phyloP scores from a whole-genome alignment of 768 basidiomycete genomes.

The Ramaria sp. region DNA sequence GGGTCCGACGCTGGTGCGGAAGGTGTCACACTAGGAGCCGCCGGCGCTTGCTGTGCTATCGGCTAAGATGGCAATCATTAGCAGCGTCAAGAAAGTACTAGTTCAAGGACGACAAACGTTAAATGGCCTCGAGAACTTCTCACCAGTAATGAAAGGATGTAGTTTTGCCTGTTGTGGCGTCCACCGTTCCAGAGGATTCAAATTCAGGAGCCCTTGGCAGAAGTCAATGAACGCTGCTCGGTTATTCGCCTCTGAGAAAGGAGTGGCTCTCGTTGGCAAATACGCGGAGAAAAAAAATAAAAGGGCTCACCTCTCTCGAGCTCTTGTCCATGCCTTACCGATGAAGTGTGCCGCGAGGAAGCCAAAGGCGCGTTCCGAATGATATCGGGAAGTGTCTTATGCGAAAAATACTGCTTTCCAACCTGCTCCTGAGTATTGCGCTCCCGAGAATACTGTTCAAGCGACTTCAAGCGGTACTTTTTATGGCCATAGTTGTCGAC shows the following conservation, averaged over 20 bases:
- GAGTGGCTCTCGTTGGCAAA: background rate
- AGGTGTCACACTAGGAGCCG: slow-evolving; percentile 10
- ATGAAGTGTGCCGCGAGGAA: slow-evolving; percentile 44
- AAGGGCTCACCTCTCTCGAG: slow-evolving; percentile 67
- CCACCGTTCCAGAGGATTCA: slow-evolving; percentile 95
- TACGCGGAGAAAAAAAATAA: background rate
- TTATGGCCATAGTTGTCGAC: slow-evolving; percentile 70
- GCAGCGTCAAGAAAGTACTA: background rate
- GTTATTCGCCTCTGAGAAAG: slow-evolving; percentile 72
- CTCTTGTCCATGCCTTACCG: slow-evolving; percentile 61
- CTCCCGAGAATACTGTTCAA: slow-evolving; percentile 94
- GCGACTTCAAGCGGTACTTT: slow-evolving; percentile 67
- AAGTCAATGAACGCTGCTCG: slow-evolving; percentile 96
- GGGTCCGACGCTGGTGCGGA: slow-evolving; percentile 40
- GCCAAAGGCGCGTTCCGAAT: slow-evolving; percentile 95
- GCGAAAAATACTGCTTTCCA: slow-evolving; percentile 98
- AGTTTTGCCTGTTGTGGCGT: slow-evolving; percentile 90
- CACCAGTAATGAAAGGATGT: slow-evolving; percentile 97
- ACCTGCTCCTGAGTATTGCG: slow-evolving; percentile 95
- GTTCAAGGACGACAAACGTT: slow-evolving; percentile 32
- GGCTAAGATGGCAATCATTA: background rate
- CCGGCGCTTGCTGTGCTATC: slow-evolving; percentile 7
- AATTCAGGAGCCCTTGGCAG: slow-evolving; percentile 83
- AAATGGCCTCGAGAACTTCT: slow-evolving; percentile 85
- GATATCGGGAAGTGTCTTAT: slow-evolving; percentile 86